A percentile compares a stretch with the other conserved stretches of the same genome.
phyloP scores from a whole-genome alignment of 2,329 filamentous ascomycete genomes.

The Decorospora gaudefroyi region DNA sequence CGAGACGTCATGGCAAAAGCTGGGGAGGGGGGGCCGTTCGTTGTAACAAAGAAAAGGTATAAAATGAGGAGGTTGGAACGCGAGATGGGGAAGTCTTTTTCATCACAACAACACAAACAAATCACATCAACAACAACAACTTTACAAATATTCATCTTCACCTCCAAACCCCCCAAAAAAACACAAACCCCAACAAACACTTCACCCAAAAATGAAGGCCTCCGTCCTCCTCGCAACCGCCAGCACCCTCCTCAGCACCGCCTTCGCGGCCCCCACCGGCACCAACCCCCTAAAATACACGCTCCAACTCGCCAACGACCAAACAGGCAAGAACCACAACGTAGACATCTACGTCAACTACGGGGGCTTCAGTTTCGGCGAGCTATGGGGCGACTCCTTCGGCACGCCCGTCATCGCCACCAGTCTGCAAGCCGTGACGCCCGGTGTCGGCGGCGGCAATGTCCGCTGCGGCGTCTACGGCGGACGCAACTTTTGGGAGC shows the following conservation, averaged over 20 bases:
- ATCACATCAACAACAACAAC: conserved; percentile 6
- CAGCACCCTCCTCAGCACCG: conserved; percentile 4
- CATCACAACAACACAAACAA: conserved; percentile 2
- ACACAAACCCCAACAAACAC: not conserved
- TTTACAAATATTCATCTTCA: not conserved
- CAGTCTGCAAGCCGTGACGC: conserved; percentile 10
- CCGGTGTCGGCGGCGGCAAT: conserved; percentile 7
- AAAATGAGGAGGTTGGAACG: not conserved
- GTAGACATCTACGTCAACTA: conserved; percentile 7
- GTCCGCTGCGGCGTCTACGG: conserved; percentile 1
- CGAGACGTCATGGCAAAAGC: no score
- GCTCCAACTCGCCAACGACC: conserved; percentile 9
- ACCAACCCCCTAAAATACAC: conserved; percentile 1
- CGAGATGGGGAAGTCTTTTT: not conserved
- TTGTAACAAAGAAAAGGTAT: conserved; percentile 1
- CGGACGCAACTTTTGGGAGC: not conserved
- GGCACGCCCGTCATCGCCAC: conserved; percentile 5
- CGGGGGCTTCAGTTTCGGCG: conserved; percentile 1
- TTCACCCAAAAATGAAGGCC: conserved; percentile 11
- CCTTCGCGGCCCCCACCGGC: conserved; percentile 7
- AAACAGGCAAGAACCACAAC: conserved; percentile 6
- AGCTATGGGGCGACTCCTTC: conserved; percentile 6
- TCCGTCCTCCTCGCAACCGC: conserved; percentile 5
- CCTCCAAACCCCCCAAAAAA: not conserved
- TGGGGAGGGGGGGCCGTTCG: no score